Percentiles rank a stretch among this genome's conserved stretches.
Evolutionary conservation across 495 filamentous ascomycete genomes (phyloP).

Genomic region (Pyrenopolyporus hunteri): DNA sequence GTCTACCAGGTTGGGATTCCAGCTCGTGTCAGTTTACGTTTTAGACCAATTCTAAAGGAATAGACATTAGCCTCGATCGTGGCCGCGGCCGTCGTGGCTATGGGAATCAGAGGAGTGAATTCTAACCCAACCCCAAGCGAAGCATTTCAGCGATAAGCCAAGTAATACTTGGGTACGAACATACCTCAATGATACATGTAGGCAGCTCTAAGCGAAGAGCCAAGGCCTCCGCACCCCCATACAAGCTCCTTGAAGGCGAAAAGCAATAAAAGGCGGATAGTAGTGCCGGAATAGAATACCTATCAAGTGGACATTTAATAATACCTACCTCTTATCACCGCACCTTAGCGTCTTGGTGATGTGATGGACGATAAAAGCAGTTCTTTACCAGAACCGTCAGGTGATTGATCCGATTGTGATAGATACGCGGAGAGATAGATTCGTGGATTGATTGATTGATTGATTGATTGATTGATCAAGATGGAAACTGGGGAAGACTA

Average conservation of each 20-base stretch:
- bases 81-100: too few species aligned
- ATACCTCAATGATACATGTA: too few species aligned
- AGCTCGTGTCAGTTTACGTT: slow-evolving; percentile 8
- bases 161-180: too few species aligned
- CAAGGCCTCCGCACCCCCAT: not conserved
- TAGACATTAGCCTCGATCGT: not conserved
- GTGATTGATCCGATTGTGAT: too few species aligned
- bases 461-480: too few species aligned
- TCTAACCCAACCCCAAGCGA: too few species aligned
- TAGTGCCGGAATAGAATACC: not conserved
- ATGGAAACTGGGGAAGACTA: not conserved
- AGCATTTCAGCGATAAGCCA: too few species aligned
- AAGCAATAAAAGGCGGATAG: slow-evolving; percentile 1
- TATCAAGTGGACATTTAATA: too few species aligned
- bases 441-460: too few species aligned
- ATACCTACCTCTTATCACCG: too few species aligned
- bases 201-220: not conserved
- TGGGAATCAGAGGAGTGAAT: not conserved
- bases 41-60: slow-evolving; percentile 6
- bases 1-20: slow-evolving; percentile 6
- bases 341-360: slow-evolving; percentile 30
- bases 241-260: not conserved
- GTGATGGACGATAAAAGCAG: slow-evolving; percentile 7
- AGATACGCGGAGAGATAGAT: too few species aligned
- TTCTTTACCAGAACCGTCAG: slow-evolving; percentile 19